These are phyloP conservation scores for Globisporangium mamillatum DNA, from an alignment of 352 stramenopile genomes.

Conservation along the genomic window DNA sequence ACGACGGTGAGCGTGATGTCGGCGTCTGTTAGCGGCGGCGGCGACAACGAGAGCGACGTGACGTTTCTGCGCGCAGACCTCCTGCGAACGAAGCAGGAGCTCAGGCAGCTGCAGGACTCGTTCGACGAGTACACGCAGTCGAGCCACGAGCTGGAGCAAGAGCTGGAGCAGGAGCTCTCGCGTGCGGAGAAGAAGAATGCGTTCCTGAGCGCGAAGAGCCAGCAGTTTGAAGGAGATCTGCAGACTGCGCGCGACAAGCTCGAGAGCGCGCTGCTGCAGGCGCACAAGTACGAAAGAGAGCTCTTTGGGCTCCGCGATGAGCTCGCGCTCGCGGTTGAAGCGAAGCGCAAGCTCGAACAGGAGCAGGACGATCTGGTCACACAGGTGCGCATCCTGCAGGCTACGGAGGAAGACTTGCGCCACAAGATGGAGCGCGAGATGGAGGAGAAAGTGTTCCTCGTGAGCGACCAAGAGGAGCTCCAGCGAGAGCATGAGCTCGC, in stretches of 20 bases:
- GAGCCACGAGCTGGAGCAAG: constrained; percentile 73
- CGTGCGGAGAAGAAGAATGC: constrained; percentile 53
- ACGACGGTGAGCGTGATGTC: not conserved
- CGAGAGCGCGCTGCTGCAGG: constrained; percentile 49
- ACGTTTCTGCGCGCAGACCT: constrained; percentile 45
- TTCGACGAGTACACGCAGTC: constrained; percentile 85
- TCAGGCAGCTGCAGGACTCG: constrained; percentile 65
- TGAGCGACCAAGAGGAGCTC: constrained; percentile 82
- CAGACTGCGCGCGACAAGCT: constrained; percentile 44
- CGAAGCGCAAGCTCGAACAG: constrained; percentile 59
- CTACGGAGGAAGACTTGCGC: constrained; percentile 69
- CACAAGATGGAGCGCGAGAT: constrained; percentile 86
- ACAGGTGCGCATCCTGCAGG: constrained; percentile 78
- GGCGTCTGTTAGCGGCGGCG: not conserved
- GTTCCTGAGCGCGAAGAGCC: constrained; percentile 39
- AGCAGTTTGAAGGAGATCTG: constrained; percentile 57
- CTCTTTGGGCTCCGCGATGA: constrained; percentile 40
- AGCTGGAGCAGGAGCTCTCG: constrained; percentile 73
- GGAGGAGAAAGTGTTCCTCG: constrained; percentile 83
- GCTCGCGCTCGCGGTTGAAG: constrained; percentile 31
- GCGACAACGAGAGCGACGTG: constrained; percentile 9
- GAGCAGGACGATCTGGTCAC: constrained; percentile 78
- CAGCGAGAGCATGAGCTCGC: constrained; percentile 77
- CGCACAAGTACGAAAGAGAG: constrained; percentile 54
- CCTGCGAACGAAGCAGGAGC: constrained; percentile 51